Conservation (phyloP, 2,329 filamentous ascomycete genomes). For the Penicillium vulpinum region DNA sequence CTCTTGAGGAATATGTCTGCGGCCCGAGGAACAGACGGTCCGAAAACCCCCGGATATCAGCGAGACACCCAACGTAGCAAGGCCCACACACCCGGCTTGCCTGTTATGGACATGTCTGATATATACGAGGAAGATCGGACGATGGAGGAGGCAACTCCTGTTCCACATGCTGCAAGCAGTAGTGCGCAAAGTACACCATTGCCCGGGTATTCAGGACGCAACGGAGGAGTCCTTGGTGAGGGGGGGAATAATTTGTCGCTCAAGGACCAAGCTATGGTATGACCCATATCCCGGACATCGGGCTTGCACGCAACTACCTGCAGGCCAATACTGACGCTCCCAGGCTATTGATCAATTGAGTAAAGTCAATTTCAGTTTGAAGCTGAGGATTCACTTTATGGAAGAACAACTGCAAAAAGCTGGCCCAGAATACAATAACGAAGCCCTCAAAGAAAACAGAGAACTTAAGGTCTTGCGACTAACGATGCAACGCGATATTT, state of each 20-base stretch:
- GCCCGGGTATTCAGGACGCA: slow-evolving; percentile 64
- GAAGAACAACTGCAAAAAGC: slow-evolving; percentile 86
- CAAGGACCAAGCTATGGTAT: slow-evolving; percentile 86
- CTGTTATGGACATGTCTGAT: slow-evolving; percentile 68
- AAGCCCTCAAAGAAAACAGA: slow-evolving; percentile 89
- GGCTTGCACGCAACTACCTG: background rate
- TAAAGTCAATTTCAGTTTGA: slow-evolving; percentile 97
- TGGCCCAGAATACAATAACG: slow-evolving; percentile 85
- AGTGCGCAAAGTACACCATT: slow-evolving; percentile 83
- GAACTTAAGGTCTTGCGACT: slow-evolving; percentile 92
- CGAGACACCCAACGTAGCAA: slow-evolving; percentile 64
- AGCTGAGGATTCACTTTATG: slow-evolving; percentile 95
- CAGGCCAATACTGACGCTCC: slow-evolving; percentile 13
- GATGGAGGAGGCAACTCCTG: slow-evolving; percentile 68
- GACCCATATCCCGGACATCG: background rate
- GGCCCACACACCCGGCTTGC: slow-evolving; percentile 72
- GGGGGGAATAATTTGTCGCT: slow-evolving; percentile 83
- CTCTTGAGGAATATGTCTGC: slow-evolving; percentile 59
- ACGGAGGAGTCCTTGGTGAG: slow-evolving; percentile 70
- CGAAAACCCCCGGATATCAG: slow-evolving; percentile 68
- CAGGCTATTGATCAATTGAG: slow-evolving; percentile 87
- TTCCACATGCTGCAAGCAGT: slow-evolving; percentile 74
- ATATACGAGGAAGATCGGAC: slow-evolving; percentile 65
- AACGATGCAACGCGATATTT: slow-evolving; percentile 83
- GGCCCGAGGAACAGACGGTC: slow-evolving; percentile 55